Evolutionary conservation across 225 moss, liverwort and hornwort species (phyloP).

Genomic region (Marchantia polymorpha): DNA sequence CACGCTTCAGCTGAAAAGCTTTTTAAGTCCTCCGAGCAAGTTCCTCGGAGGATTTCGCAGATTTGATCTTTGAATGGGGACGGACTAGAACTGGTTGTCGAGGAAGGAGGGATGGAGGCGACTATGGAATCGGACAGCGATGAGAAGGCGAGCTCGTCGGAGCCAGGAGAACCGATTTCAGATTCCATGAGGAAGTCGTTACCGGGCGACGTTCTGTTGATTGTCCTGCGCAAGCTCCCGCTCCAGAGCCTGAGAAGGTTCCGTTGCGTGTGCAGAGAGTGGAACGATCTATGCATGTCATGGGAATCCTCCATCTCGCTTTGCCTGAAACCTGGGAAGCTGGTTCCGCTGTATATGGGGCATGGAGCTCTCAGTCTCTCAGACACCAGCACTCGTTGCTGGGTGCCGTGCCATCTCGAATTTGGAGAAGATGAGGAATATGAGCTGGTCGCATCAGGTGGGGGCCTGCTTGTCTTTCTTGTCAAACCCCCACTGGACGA

Average conservation of each 20-base stretch:
- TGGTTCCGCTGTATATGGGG: background rate
- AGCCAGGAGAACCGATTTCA: too few relatives aligned
- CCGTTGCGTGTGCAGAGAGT: conserved; percentile 1
- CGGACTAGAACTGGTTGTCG: too few relatives aligned
- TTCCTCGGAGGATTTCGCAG: background rate
- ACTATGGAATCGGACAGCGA: conserved; percentile 8
- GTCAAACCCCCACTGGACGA: too few relatives aligned
- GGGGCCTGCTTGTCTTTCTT: too few relatives aligned
- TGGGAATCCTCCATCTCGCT: background rate
- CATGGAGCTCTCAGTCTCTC: background rate
- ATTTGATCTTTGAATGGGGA: too few relatives aligned
- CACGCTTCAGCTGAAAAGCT: background rate
- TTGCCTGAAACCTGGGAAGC: conserved; percentile 7
- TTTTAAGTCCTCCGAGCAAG: too few relatives aligned
- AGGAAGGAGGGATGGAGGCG: background rate
- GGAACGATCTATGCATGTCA: conserved; percentile 5
- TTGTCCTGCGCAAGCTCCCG: background rate
- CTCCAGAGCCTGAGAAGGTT: conserved; percentile 5
- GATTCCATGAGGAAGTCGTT: background rate
- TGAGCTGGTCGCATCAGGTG: too few relatives aligned
- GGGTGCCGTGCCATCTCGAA: background rate
- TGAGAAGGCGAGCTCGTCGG: too few relatives aligned
- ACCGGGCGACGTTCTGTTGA: background rate
- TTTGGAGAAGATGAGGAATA: background rate
- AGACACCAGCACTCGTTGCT: background rate